Conservation (phyloP, 495 filamentous ascomycete genomes). For the Aspergillus saccharolyticus region DNA sequence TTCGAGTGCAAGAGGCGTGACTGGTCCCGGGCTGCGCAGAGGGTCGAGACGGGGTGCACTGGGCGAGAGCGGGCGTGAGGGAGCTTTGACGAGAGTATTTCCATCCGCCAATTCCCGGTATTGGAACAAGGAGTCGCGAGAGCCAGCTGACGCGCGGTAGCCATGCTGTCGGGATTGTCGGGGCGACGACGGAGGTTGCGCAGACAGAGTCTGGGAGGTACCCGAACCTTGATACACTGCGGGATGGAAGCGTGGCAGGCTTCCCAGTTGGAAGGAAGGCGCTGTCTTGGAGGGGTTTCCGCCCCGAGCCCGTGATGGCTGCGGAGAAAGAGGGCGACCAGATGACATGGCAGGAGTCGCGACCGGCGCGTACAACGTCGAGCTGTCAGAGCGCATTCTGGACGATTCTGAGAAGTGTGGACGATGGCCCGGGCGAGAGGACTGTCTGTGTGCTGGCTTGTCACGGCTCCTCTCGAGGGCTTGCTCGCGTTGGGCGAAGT, state of each 20-base stretch:
- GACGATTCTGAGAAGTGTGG: constrained; percentile 21
- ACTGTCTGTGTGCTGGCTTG: constrained; percentile 8
- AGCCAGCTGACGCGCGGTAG: constrained; percentile 33
- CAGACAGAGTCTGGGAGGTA: constrained; percentile 15
- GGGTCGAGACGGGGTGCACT: constrained; percentile 62
- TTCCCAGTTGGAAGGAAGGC: constrained; percentile 38
- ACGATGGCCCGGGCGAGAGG: constrained; percentile 14
- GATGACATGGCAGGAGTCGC: constrained; percentile 35
- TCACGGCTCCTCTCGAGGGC: constrained; percentile 20
- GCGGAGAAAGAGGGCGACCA: constrained; percentile 32
- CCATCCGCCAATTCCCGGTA: constrained; percentile 37
- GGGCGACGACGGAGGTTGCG: constrained; percentile 30
- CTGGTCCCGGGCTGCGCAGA: constrained; percentile 68
- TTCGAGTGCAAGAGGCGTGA: constrained; percentile 72
- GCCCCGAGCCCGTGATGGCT: constrained; percentile 24
- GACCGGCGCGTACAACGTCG: constrained; percentile 34
- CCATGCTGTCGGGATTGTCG: constrained; percentile 29
- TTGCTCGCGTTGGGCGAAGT: constrained; percentile 34
- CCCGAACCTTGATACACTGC: constrained; percentile 39
- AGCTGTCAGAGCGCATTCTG: constrained; percentile 38
- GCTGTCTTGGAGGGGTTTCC: constrained; percentile 30
- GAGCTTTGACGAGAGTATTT: constrained; percentile 20
- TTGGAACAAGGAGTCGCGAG: constrained; percentile 36
- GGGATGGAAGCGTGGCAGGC: constrained; percentile 45
- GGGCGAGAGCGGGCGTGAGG: constrained; percentile 28